These are phyloP conservation scores for Aspergillus texensis DNA, from an alignment of 2,329 filamentous ascomycete species.

Conservation along the genomic window DNA sequence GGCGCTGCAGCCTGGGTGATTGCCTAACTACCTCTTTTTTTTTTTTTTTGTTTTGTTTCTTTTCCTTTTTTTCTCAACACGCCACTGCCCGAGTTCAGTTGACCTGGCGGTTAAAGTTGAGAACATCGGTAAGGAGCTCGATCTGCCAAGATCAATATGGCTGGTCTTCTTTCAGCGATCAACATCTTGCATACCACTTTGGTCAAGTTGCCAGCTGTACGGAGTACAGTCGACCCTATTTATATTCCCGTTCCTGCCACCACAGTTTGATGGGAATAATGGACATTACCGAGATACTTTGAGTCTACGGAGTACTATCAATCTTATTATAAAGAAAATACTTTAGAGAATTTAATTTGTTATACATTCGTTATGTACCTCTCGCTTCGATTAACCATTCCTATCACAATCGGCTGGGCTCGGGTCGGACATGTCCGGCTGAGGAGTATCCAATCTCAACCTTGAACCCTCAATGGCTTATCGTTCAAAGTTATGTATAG, in stretches of 20 bases:
- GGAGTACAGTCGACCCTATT: background rate
- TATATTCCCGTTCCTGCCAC: background rate
- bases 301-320: too few species aligned
- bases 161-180: background rate
- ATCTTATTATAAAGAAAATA: background rate
- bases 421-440: background rate
- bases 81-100: conserved; percentile 6
- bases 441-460: background rate
- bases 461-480: background rate
- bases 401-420: background rate
- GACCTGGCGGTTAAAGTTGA: conserved; percentile 16
- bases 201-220: background rate
- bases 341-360: background rate
- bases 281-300: background rate
- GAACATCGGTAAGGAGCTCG: conserved; percentile 17
- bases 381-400: background rate
- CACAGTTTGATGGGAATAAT: background rate
- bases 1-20: conserved; percentile 10
- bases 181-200: background rate
- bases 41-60: background rate
- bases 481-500: background rate
- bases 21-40: background rate
- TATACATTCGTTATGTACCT: background rate
- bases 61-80: background rate
- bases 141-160: background rate